These are phyloP conservation scores for Penicillium sp. DNA, from an alignment of 2,329 filamentous ascomycete genomes.

Conservation along the genomic window DNA sequence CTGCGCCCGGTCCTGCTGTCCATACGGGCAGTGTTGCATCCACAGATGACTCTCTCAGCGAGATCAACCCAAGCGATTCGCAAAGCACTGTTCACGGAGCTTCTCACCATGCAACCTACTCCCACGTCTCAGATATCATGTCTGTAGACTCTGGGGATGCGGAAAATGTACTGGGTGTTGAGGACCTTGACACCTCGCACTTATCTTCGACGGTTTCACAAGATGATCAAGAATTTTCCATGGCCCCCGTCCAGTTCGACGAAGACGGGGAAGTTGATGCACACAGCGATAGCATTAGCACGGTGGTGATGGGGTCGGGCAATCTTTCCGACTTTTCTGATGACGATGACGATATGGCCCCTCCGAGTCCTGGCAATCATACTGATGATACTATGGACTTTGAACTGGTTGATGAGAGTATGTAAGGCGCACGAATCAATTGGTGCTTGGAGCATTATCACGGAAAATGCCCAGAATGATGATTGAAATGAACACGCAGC, in stretches of 20 bases:
- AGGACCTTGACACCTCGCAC: too few species aligned
- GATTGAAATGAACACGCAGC: too few species aligned
- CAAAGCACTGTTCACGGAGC: constrained; percentile 37
- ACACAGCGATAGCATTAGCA: constrained; percentile 24
- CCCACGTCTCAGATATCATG: constrained; percentile 27
- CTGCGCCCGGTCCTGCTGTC: constrained; percentile 35
- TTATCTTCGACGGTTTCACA: too few species aligned
- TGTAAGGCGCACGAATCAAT: too few species aligned
- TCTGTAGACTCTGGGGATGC: constrained; percentile 21
- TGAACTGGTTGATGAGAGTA: too few species aligned
- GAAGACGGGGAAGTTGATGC: constrained; percentile 16
- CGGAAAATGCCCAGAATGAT: too few species aligned
- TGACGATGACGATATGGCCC: constrained; percentile 16
- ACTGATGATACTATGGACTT: too few species aligned
- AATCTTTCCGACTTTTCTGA: constrained; percentile 4
- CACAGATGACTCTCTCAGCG: constrained; percentile 25
- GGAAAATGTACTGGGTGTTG: background rate
- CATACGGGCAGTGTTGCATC: constrained; percentile 29
- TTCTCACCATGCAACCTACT: constrained; percentile 36
- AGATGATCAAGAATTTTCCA: too few species aligned
- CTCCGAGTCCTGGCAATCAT: constrained; percentile 2
- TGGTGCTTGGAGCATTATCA: too few species aligned
- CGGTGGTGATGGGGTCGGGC: constrained; percentile 15
- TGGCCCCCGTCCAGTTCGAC: constrained; percentile 1
- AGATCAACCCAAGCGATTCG: constrained; percentile 26